Percentiles rank a stretch among this genome's conserved stretches.
Conservation (phyloP, 108 stramenopile species). For the Thalassiosira profunda region DNA sequence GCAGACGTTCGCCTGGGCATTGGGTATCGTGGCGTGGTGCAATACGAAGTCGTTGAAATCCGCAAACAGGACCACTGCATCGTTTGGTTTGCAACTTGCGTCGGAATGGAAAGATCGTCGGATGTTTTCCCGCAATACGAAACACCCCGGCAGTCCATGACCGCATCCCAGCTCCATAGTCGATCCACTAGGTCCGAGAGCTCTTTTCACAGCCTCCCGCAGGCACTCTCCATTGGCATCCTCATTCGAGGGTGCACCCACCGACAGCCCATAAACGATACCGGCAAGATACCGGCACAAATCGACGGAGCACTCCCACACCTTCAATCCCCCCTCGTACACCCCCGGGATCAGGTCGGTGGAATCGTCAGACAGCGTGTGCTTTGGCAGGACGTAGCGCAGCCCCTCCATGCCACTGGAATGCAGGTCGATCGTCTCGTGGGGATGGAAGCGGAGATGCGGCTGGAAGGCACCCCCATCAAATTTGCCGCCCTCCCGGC, state of each 20-base stretch:
- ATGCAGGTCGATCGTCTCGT: slow-evolving; percentile 18
- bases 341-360: slow-evolving; percentile 77
- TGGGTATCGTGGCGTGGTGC: slow-evolving; percentile 62
- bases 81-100: background rate
- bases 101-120: background rate
- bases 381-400: slow-evolving; percentile 19
- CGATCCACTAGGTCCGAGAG: slow-evolving; percentile 18
- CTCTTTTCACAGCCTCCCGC: slow-evolving; percentile 14
- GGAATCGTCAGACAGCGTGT: slow-evolving; percentile 7
- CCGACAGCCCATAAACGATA: slow-evolving; percentile 2
- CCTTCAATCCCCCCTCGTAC: slow-evolving; percentile 86
- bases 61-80: slow-evolving; percentile 48
- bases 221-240: slow-evolving; percentile 17
- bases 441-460: background rate
- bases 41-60: slow-evolving; percentile 76
- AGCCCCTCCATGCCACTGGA: slow-evolving; percentile 12
- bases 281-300: slow-evolving; percentile 64
- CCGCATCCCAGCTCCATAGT: slow-evolving; percentile 84
- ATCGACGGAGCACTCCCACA: slow-evolving; percentile 90
- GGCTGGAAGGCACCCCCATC: background rate
- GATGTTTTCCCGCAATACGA: slow-evolving; percentile 51
- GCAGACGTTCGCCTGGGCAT: slow-evolving; percentile 52
- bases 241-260: background rate
- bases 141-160: slow-evolving; percentile 74
- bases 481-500: background rate